Percentiles rank a stretch among this genome's conserved stretches.
phyloP scores from a whole-genome alignment of 345 rosid genomes.

The Sonneratia caseolaris region DNA sequence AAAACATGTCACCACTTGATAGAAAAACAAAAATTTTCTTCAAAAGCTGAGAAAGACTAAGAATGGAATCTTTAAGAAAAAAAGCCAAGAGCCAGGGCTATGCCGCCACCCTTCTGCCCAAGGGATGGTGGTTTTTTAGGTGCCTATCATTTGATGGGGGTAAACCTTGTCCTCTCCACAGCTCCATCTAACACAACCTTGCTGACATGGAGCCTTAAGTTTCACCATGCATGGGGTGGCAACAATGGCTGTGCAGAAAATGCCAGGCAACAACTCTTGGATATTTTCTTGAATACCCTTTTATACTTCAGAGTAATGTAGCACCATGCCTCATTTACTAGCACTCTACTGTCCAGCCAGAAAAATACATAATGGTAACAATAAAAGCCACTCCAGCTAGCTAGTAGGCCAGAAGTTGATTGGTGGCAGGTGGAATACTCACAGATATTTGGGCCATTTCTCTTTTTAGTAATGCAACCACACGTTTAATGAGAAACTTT shows the following conservation, averaged over 20 bases:
- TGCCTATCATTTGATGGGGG: too few relatives aligned
- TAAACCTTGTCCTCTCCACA: too few relatives aligned
- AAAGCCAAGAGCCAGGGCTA: too few relatives aligned
- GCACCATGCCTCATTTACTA: not conserved
- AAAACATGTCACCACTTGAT: too few relatives aligned
- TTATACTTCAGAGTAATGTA: not conserved
- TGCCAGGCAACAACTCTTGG: not conserved
- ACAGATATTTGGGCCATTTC: conserved; percentile 87
- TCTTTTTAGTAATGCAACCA: conserved; percentile 67
- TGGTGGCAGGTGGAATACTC: conserved; percentile 22
- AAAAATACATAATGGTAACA: not conserved
- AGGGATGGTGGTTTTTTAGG: too few relatives aligned
- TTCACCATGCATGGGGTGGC: not conserved
- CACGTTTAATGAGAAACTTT: conserved; percentile 87
- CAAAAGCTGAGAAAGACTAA: too few relatives aligned
- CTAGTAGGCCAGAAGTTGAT: not conserved
- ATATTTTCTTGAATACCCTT: not conserved
- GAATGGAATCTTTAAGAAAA: too few relatives aligned
- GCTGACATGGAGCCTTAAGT: not conserved
- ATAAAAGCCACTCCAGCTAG: not conserved
- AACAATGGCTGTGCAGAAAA: not conserved
- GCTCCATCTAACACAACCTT: too few relatives aligned
- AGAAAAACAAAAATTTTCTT: too few relatives aligned
- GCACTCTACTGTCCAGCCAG: not conserved
- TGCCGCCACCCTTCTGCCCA: too few relatives aligned